A percentile compares a stretch with the other conserved stretches of the same genome.
Evolutionary conservation across 148 eudicot species (phyloP).

Genomic region (Vaccinium vitisidaea): DNA sequence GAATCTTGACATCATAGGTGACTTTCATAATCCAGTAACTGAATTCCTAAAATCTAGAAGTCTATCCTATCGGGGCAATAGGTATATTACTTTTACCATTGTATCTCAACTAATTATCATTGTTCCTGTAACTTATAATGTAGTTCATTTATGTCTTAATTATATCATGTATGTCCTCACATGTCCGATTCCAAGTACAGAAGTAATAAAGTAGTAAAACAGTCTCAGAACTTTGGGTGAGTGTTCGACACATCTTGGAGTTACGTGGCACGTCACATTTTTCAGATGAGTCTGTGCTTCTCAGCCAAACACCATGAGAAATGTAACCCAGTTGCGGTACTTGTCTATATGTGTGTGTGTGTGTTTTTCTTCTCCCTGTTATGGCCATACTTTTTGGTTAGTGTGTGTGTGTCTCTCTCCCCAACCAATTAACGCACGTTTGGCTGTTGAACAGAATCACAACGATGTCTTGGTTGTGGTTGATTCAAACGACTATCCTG

Average conservation of each 20-base stretch:
- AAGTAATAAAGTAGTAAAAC: neutral
- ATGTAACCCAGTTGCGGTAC: neutral
- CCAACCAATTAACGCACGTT: neutral
- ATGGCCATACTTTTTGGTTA: neutral
- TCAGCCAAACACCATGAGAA: neutral
- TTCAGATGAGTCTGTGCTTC: neutral
- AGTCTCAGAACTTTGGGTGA: neutral
- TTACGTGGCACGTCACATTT: neutral
- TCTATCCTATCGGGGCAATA: no score
- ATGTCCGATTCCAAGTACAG: neutral
- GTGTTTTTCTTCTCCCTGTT: neutral
- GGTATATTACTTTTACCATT: neutral
- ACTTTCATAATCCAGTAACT: neutral
- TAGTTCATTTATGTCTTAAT: neutral
- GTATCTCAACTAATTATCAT: neutral
- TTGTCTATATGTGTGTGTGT: neutral
- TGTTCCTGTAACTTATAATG: neutral
- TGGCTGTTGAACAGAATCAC: constrained; percentile 64
- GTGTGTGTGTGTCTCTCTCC: neutral
- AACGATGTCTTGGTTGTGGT: constrained; percentile 92
- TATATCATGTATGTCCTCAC: neutral
- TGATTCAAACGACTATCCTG: constrained; percentile 80
- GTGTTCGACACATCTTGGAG: neutral
- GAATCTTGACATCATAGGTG: neutral
- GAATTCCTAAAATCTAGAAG: neutral